These are phyloP conservation scores for Cystoisospora suis DNA, from an alignment of 169 alveolate species.

Conservation along the genomic window DNA sequence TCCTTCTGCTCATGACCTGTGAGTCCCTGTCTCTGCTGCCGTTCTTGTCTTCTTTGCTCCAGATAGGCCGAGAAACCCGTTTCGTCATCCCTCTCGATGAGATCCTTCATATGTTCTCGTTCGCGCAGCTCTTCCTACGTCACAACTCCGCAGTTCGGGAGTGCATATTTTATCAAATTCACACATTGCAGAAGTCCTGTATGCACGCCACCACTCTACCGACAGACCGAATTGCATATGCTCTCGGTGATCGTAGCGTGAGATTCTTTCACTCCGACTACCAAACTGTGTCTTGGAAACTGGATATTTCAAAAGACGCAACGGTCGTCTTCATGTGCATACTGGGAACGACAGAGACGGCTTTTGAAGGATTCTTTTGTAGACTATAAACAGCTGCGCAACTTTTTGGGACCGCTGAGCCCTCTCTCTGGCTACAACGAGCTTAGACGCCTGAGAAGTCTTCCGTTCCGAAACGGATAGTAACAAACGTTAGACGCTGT, in stretches of 20 bases:
- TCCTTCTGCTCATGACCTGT: neutral
- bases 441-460: too few species aligned
- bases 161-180: too few species aligned
- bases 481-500: too few species aligned
- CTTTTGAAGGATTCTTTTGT: too few species aligned
- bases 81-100: slow-evolving; percentile 5
- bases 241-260: neutral
- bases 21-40: neutral
- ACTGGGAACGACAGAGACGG: too few species aligned
- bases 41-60: neutral
- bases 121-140: neutral
- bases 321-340: too few species aligned
- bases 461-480: too few species aligned
- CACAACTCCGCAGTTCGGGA: neutral
- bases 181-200: neutral
- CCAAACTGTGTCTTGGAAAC: too few species aligned
- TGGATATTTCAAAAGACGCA: too few species aligned
- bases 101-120: neutral
- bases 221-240: neutral
- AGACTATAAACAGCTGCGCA: too few species aligned
- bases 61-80: neutral
- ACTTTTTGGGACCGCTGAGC: too few species aligned
- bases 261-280: neutral
- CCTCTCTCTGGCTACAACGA: too few species aligned
- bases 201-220: neutral